Percentiles rank a stretch among this genome's conserved stretches.
These are phyloP conservation scores for Plasmopara muralis DNA, from an alignment of 352 stramenopile genomes.

Conservation along the genomic window DNA sequence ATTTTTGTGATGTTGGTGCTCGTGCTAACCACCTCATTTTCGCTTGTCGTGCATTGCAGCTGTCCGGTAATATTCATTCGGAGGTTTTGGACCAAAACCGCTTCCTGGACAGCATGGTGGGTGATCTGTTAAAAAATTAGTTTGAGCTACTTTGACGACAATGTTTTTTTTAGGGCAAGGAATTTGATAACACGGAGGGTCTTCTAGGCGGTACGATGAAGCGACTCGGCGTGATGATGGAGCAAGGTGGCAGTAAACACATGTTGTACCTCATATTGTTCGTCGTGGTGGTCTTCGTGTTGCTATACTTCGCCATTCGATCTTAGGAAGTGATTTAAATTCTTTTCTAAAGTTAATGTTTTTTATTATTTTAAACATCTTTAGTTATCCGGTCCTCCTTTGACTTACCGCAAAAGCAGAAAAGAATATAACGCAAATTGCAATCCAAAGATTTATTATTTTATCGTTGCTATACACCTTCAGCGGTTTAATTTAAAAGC, in stretches of 20 bases:
- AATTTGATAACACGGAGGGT: conserved; percentile 82
- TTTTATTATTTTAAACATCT: neutral
- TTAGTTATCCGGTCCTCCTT: neutral
- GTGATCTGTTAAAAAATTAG: neutral
- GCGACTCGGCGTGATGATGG: conserved; percentile 79
- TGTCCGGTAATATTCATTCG: conserved; percentile 71
- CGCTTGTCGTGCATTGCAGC: conserved; percentile 25
- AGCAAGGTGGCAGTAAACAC: conserved; percentile 82
- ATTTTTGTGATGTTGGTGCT: neutral
- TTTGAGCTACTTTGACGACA: neutral
- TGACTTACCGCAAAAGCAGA: neutral
- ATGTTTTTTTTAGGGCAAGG: conserved; percentile 43
- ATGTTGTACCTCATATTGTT: conserved; percentile 85
- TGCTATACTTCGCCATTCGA: conserved; percentile 78
- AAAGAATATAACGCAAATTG: neutral
- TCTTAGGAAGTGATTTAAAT: conserved; percentile 27
- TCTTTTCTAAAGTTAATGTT: too few relatives aligned
- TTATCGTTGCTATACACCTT: too few relatives aligned
- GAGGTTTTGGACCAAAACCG: conserved; percentile 80
- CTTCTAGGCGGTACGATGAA: conserved; percentile 84
- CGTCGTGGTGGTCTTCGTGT: conserved; percentile 78
- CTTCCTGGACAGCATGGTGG: conserved; percentile 77
- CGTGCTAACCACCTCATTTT: neutral
- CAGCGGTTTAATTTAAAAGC: too few relatives aligned
- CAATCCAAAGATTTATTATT: too few relatives aligned